These are phyloP conservation scores for Tirmania nivea DNA, from an alignment of 495 filamentous ascomycete species.

Conservation along the genomic window DNA sequence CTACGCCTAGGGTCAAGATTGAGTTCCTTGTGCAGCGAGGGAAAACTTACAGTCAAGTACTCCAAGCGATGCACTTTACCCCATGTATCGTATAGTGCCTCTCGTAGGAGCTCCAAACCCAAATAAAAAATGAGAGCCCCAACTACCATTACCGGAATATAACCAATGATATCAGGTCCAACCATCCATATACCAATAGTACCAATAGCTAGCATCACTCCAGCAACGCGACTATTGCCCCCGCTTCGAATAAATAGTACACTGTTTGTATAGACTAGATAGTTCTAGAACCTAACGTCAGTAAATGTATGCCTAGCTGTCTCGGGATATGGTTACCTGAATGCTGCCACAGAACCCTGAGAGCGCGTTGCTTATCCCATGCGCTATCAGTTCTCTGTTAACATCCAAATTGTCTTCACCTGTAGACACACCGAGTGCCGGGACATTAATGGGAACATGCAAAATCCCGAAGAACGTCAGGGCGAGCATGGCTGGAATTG, in stretches of 20 bases:
- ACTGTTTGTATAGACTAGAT: slow-evolving; percentile 90
- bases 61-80: slow-evolving; percentile 67
- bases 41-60: slow-evolving; percentile 50
- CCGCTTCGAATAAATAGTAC: slow-evolving; percentile 85
- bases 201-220: slow-evolving; percentile 59
- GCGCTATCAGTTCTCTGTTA: slow-evolving; percentile 76
- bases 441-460: slow-evolving; percentile 95
- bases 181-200: slow-evolving; percentile 64
- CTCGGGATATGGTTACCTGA: slow-evolving; percentile 30
- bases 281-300: slow-evolving; percentile 31
- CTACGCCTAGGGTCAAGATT: slow-evolving; percentile 19
- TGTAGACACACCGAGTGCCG: slow-evolving; percentile 66
- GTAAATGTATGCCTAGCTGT: slow-evolving; percentile 13
- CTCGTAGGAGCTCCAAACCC: slow-evolving; percentile 69
- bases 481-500: slow-evolving; percentile 86
- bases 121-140: slow-evolving; percentile 83
- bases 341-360: slow-evolving; percentile 76
- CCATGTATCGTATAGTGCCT: slow-evolving; percentile 73
- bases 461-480: slow-evolving; percentile 92
- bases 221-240: slow-evolving; percentile 65
- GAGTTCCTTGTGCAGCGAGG: not conserved
- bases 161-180: slow-evolving; percentile 74
- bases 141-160: slow-evolving; percentile 90
- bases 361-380: slow-evolving; percentile 78
- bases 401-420: slow-evolving; percentile 81